A percentile compares a stretch with the other conserved stretches of the same genome.
Evolutionary conservation across 2,329 filamentous ascomycete genomes (phyloP).

Genomic region (Rhynchosporium agropyri): DNA sequence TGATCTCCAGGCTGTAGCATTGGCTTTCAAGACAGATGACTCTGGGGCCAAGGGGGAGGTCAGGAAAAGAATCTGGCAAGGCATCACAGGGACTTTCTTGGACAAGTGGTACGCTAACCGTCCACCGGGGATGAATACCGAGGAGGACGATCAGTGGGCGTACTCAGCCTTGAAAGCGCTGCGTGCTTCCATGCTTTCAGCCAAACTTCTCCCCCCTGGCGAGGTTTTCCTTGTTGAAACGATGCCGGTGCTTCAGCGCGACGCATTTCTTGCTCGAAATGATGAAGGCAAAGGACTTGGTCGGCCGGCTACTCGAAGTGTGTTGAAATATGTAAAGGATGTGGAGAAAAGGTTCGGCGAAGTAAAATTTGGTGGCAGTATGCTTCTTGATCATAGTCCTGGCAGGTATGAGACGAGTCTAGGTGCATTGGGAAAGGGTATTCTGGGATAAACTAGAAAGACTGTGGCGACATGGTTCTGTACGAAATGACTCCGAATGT

Average conservation of each 20-base stretch:
- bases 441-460: slow-evolving; percentile 30
- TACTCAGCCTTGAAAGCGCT: slow-evolving; percentile 67
- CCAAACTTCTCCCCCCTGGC: slow-evolving; percentile 73
- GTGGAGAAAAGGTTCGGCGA: slow-evolving; percentile 72
- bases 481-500: too few species aligned
- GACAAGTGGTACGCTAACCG: slow-evolving; percentile 59
- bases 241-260: slow-evolving; percentile 65
- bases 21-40: slow-evolving; percentile 74
- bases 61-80: slow-evolving; percentile 65
- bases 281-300: slow-evolving; percentile 48
- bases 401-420: slow-evolving; percentile 72
- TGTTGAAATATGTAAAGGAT: slow-evolving; percentile 71
- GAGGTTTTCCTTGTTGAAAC: slow-evolving; percentile 76
- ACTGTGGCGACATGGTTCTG: too few species aligned
- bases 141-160: slow-evolving; percentile 70
- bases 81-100: slow-evolving; percentile 62
- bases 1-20: slow-evolving; percentile 71
- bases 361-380: slow-evolving; percentile 70
- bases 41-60: slow-evolving; percentile 68
- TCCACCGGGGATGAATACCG: slow-evolving; percentile 45
- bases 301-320: slow-evolving; percentile 66
- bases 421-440: slow-evolving; percentile 56
- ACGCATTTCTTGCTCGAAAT: slow-evolving; percentile 58
- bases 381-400: slow-evolving; percentile 77
- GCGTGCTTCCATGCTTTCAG: slow-evolving; percentile 66